Evolutionary conservation across 129 eudicot species (phyloP).

Genomic region (Flaveria brownii): DNA sequence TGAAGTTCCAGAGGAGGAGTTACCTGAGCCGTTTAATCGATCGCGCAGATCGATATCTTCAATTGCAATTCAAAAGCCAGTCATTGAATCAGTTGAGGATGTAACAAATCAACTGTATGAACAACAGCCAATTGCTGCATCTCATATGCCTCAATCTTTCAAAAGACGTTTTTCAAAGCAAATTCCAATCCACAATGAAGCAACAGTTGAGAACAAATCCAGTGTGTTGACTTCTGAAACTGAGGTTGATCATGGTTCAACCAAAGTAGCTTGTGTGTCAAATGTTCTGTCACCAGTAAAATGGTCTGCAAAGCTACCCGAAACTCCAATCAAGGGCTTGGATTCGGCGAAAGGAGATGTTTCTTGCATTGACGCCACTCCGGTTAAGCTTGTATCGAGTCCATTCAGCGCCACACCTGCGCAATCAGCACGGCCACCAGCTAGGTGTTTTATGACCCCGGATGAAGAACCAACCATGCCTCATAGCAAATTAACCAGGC

Average conservation of each 20-base stretch:
- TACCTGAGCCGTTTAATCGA: slow-evolving; percentile 60
- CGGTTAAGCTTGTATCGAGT: slow-evolving; percentile 41
- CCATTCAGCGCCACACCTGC: slow-evolving; percentile 76
- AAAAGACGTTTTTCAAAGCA: slow-evolving; percentile 49
- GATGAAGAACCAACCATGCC: slow-evolving; percentile 45
- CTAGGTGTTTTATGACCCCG: slow-evolving; percentile 62
- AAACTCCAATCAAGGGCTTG: slow-evolving; percentile 53
- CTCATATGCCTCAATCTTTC: slow-evolving; percentile 63
- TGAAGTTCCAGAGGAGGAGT: slow-evolving; percentile 68
- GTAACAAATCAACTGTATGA: neutral
- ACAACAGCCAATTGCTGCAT: slow-evolving; percentile 33
- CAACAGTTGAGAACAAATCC: neutral
- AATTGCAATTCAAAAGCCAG: slow-evolving; percentile 6
- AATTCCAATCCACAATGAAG: neutral
- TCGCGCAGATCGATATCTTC: slow-evolving; percentile 17
- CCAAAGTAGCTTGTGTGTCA: slow-evolving; percentile 8
- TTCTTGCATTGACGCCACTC: slow-evolving; percentile 33
- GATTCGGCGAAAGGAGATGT: slow-evolving; percentile 22
- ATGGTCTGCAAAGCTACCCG: slow-evolving; percentile 32
- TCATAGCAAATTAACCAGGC: slow-evolving; percentile 48
- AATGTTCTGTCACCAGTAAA: slow-evolving; percentile 26
- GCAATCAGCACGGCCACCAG: slow-evolving; percentile 41
- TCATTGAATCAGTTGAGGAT: neutral
- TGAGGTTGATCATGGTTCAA: neutral
- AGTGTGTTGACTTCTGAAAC: neutral